These are phyloP conservation scores for Globisporangium spinosum DNA, from an alignment of 352 stramenopile genomes.

Conservation along the genomic window DNA sequence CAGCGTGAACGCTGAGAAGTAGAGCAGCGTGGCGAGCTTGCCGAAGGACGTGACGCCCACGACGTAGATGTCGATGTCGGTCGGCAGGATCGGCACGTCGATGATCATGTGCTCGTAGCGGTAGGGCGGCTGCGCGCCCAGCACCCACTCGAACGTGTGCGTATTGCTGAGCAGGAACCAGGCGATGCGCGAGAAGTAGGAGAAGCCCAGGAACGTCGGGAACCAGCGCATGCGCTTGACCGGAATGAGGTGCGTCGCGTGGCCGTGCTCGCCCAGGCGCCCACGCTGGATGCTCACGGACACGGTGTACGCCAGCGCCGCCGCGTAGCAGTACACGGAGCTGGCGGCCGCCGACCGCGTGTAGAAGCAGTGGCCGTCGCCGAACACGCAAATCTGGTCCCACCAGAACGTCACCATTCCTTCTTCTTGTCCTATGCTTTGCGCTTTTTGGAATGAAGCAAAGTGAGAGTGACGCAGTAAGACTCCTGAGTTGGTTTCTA, in stretches of 20 bases:
- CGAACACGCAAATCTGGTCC: conserved; percentile 67
- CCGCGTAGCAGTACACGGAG: conserved; percentile 66
- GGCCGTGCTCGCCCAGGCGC: conserved; percentile 72
- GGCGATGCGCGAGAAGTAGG: conserved; percentile 64
- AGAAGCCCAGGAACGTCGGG: conserved; percentile 71
- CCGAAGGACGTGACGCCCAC: conserved; percentile 70
- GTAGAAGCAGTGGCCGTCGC: conserved; percentile 73
- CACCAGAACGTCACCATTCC: conserved; percentile 8
- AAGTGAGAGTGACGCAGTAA: neutral
- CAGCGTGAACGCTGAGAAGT: conserved; percentile 80
- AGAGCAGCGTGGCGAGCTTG: conserved; percentile 74
- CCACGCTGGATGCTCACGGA: conserved; percentile 69
- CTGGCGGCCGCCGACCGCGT: conserved; percentile 60
- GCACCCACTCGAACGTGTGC: conserved; percentile 79
- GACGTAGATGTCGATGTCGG: conserved; percentile 81
- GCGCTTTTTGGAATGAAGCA: neutral
- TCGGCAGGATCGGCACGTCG: conserved; percentile 58
- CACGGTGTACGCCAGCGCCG: conserved; percentile 63
- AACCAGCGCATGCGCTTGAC: conserved; percentile 85
- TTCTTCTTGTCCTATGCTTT: neutral
- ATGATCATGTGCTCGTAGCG: conserved; percentile 75
- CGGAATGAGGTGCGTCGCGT: conserved; percentile 73
- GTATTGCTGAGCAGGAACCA: conserved; percentile 79
- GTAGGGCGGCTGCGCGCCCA: conserved; percentile 40
- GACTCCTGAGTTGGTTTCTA: neutral